Percentiles rank a stretch among this genome's conserved stretches.
phyloP scores from a whole-genome alignment of 441 rosid genomes.

The Bruguiera hainesii region DNA sequence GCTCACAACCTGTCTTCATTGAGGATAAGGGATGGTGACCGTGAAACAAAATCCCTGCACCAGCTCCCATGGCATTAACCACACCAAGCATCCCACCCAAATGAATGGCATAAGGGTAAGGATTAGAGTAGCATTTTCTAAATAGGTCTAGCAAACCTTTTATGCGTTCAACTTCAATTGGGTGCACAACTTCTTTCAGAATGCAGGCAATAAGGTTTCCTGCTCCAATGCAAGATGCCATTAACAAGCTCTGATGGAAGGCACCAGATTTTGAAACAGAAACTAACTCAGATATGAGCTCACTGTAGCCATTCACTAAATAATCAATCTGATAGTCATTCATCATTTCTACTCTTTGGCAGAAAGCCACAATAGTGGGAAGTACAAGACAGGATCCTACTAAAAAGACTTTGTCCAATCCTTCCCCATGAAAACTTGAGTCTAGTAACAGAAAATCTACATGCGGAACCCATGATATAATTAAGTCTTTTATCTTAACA shows the following conservation, averaged over 20 bases:
- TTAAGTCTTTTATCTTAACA: slow-evolving; percentile 63
- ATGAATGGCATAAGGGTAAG: slow-evolving; percentile 56
- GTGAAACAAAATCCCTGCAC: slow-evolving; percentile 66
- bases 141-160: slow-evolving; percentile 58
- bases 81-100: slow-evolving; percentile 93
- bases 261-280: slow-evolving; percentile 55
- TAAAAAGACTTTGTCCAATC: slow-evolving; percentile 49
- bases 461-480: slow-evolving; percentile 75
- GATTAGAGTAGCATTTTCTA: slow-evolving; percentile 67
- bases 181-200: slow-evolving; percentile 71
- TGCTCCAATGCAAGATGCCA: slow-evolving; percentile 80
- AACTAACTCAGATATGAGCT: slow-evolving; percentile 66
- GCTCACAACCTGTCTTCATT: slow-evolving; percentile 33
- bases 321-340: slow-evolving; percentile 53
- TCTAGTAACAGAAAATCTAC: slow-evolving; percentile 35
- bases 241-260: slow-evolving; percentile 66
- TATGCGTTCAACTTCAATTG: slow-evolving; percentile 49
- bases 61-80: slow-evolving; percentile 79
- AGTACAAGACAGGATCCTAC: slow-evolving; percentile 84
- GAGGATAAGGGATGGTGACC: slow-evolving; percentile 41
- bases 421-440: slow-evolving; percentile 34
- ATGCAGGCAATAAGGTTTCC: slow-evolving; percentile 74
- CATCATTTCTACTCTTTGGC: slow-evolving; percentile 75
- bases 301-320: slow-evolving; percentile 53
- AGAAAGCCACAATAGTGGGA: slow-evolving; percentile 70